Conservation (phyloP, 2,329 filamentous ascomycete genomes). For the Hymenoscyphus fraxineus region DNA sequence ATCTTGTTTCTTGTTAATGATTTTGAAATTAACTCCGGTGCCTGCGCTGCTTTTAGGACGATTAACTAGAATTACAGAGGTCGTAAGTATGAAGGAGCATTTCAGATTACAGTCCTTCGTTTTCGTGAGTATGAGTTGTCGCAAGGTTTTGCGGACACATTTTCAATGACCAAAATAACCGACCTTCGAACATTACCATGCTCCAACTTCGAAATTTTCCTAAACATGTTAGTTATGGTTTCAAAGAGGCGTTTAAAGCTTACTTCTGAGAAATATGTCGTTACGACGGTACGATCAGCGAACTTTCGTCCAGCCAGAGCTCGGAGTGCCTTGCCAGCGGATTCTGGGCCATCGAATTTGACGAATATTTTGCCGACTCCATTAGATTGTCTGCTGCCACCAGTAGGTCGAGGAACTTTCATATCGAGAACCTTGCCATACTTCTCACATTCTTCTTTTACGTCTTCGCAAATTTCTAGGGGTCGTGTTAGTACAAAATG, state of each 20-base stretch:
- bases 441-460: constrained; percentile 88
- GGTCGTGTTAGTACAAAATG: constrained; percentile 36
- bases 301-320: constrained; percentile 95
- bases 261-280: constrained; percentile 94
- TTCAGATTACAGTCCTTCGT: background rate
- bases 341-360: constrained; percentile 78
- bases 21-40: background rate
- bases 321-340: constrained; percentile 78
- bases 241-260: constrained; percentile 25
- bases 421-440: constrained; percentile 82
- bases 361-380: constrained; percentile 98
- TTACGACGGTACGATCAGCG: constrained; percentile 91
- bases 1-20: constrained; percentile 2
- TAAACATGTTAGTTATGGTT: constrained; percentile 41
- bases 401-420: constrained; percentile 85
- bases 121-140: background rate
- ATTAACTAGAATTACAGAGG: constrained; percentile 16
- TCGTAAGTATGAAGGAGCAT: constrained; percentile 2
- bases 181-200: constrained; percentile 32
- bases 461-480: constrained; percentile 92
- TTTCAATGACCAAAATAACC: background rate
- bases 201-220: constrained; percentile 78
- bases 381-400: constrained; percentile 76
- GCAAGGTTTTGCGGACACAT: background rate
- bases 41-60: constrained; percentile 9